These are phyloP conservation scores for Chaetoscypha palmicola DNA, from an alignment of 2,329 filamentous ascomycete genomes.

Conservation along the genomic window DNA sequence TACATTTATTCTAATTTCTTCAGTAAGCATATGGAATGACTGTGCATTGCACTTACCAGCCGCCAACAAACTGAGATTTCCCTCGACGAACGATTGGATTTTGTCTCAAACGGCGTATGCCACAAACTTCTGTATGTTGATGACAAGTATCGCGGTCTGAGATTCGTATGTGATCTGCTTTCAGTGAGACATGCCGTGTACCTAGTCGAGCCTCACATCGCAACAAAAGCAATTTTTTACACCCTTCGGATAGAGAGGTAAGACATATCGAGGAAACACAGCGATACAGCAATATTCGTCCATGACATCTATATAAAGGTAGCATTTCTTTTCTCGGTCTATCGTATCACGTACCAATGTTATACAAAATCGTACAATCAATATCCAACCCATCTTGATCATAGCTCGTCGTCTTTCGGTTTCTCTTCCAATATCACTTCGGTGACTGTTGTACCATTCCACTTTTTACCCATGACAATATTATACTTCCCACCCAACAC, in stretches of 20 bases:
- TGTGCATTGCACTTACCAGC: too few species aligned
- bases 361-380: neutral
- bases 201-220: too few species aligned
- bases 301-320: neutral
- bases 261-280: neutral
- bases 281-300: neutral
- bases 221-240: too few species aligned
- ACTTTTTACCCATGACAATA: conserved; percentile 36
- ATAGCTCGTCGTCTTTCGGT: conserved; percentile 14
- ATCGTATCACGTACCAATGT: neutral
- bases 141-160: too few species aligned
- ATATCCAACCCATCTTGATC: neutral
- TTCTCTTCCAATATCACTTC: conserved; percentile 25
- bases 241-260: neutral
- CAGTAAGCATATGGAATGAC: too few species aligned
- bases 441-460: conserved; percentile 22
- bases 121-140: too few species aligned
- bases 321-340: neutral
- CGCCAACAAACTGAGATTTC: too few species aligned
- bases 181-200: too few species aligned
- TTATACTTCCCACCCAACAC: conserved; percentile 78
- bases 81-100: too few species aligned
- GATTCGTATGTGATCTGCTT: neutral
- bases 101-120: too few species aligned
- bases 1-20: too few species aligned